Percentiles rank a stretch among this genome's conserved stretches.
Conservation (phyloP, 805 yeast species). For the Kluyveromyces nonfermentans region DNA sequence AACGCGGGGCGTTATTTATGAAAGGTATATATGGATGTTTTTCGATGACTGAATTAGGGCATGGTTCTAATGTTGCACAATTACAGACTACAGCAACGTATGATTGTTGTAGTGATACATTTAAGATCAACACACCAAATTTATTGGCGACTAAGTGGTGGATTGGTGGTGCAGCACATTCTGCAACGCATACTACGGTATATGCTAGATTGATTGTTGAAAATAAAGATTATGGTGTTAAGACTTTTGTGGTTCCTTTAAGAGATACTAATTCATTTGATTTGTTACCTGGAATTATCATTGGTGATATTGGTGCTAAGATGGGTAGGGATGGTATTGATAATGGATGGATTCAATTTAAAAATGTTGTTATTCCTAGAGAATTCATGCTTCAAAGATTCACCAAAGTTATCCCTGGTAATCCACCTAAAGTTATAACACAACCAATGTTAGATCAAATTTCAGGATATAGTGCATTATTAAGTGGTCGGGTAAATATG, state of each 20-base stretch:
- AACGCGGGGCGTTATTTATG: conserved; percentile 50
- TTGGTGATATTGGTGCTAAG: conserved; percentile 91
- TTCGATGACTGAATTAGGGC: conserved; percentile 89
- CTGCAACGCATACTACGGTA: conserved; percentile 79
- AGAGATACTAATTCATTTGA: conserved; percentile 61
- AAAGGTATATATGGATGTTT: conserved; percentile 77
- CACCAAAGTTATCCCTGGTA: conserved; percentile 61
- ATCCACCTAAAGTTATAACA: conserved; percentile 29
- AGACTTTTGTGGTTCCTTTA: conserved; percentile 84
- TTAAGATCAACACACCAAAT: conserved; percentile 77
- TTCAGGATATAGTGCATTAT: conserved; percentile 69
- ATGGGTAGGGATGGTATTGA: conserved; percentile 96
- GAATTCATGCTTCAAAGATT: conserved; percentile 75
- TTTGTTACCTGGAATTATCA: conserved; percentile 65
- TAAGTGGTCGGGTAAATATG: conserved; percentile 88
- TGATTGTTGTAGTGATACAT: conserved; percentile 53
- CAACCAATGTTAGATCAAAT: conserved; percentile 79
- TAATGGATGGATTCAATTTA: conserved; percentile 93
- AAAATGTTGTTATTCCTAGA: conserved; percentile 75
- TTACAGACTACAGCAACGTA: conserved; percentile 87
- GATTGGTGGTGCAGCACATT: conserved; percentile 97
- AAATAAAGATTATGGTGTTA: conserved; percentile 85
- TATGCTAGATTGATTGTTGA: conserved; percentile 77
- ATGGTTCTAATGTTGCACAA: conserved; percentile 91
- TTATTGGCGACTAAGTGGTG: conserved; percentile 96